Conservation (phyloP, 1,139 yeast genomes). For the Yamadazyma dendronema region DNA sequence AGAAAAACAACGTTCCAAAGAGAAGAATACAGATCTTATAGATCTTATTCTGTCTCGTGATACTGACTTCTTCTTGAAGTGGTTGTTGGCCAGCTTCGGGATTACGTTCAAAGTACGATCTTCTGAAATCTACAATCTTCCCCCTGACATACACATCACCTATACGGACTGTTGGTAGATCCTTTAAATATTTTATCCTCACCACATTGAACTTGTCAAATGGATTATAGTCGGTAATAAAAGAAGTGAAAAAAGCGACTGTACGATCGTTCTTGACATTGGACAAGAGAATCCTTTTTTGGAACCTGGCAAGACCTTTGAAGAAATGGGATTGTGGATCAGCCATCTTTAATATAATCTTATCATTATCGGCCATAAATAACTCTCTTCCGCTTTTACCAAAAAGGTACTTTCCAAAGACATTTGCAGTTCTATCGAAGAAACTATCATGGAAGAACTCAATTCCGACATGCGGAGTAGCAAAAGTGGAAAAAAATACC, state of each 20-base stretch:
- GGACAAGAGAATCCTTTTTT: slow-evolving; percentile 60
- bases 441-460: slow-evolving; percentile 43
- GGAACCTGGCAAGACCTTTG: slow-evolving; percentile 56
- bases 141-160: slow-evolving; percentile 43
- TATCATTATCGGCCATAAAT: slow-evolving; percentile 50
- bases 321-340: slow-evolving; percentile 51
- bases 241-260: slow-evolving; percentile 54
- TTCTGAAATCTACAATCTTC: slow-evolving; percentile 52
- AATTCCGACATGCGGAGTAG: slow-evolving; percentile 88
- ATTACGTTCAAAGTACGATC: slow-evolving; percentile 21
- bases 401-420: slow-evolving; percentile 58
- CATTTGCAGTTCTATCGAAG: slow-evolving; percentile 50
- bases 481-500: slow-evolving; percentile 71
- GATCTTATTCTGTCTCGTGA: slow-evolving; percentile 28
- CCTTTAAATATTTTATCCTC: slow-evolving; percentile 38
- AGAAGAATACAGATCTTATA: slow-evolving; percentile 31
- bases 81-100: slow-evolving; percentile 19
- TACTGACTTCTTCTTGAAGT: slow-evolving; percentile 39
- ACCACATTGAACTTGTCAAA: slow-evolving; percentile 44
- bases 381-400: slow-evolving; percentile 78
- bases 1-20: slow-evolving; percentile 30
- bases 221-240: slow-evolving; percentile 49
- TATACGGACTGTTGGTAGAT: slow-evolving; percentile 33
- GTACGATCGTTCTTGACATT: slow-evolving; percentile 74
- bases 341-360: slow-evolving; percentile 52